phyloP scores from a whole-genome alignment of 2,329 filamentous ascomycete species.

The Didymella segeticola region DNA sequence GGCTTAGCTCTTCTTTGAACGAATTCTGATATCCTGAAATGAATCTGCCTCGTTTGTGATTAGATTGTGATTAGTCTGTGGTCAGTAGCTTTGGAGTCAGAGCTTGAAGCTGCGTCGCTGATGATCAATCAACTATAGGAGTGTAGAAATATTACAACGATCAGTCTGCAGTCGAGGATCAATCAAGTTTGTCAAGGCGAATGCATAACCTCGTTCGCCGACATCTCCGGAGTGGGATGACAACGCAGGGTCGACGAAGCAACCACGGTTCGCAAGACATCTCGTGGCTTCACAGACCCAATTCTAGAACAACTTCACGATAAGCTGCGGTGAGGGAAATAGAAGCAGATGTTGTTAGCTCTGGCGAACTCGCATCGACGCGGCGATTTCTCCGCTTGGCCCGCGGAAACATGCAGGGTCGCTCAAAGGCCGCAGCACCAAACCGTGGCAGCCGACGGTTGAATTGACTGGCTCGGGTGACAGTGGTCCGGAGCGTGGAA shows the following conservation, averaged over 20 bases:
- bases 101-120: not conserved
- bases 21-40: no score
- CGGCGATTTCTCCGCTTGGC: slow-evolving; percentile 17
- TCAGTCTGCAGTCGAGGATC: not conserved
- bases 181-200: no score
- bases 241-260: slow-evolving; percentile 10
- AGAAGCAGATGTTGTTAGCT: not conserved
- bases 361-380: slow-evolving; percentile 13
- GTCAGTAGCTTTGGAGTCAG: not conserved
- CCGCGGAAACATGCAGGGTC: slow-evolving; percentile 13
- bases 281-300: not conserved
- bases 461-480: slow-evolving; percentile 25
- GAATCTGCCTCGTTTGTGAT: no score
- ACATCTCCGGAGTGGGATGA: slow-evolving; percentile 11
- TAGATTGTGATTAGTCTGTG: no score
- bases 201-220: no score
- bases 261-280: slow-evolving; percentile 10
- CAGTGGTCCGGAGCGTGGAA: slow-evolving; percentile 25
- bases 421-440: slow-evolving; percentile 19
- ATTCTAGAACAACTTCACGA: slow-evolving; percentile 10
- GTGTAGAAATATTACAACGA: no score
- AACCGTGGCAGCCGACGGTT: slow-evolving; percentile 15
- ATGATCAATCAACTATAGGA: no score
- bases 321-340: slow-evolving; percentile 12
- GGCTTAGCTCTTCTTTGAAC: no score